Percentiles rank a stretch among this genome's conserved stretches.
Evolutionary conservation across 164 flowering plant genomes (phyloP).

Genomic region (Magnolia sinica): DNA sequence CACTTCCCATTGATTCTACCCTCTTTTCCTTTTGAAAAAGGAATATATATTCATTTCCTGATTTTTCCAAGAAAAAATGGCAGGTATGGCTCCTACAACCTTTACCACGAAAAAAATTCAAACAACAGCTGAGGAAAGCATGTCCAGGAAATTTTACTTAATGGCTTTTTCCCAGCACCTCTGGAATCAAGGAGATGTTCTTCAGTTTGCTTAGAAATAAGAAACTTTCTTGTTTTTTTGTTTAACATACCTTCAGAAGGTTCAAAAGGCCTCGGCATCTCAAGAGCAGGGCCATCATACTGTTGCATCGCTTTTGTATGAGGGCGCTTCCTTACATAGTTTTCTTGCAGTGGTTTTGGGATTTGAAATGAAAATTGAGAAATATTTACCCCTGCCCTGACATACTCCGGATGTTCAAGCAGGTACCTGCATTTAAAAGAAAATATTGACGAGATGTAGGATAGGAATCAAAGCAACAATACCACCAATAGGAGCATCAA

Average conservation of each 20-base stretch:
- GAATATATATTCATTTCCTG: background rate
- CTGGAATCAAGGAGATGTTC: background rate
- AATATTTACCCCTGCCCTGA: conserved; percentile 42
- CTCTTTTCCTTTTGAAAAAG: background rate
- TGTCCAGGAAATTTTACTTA: background rate
- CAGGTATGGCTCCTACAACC: background rate
- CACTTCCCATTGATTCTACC: background rate
- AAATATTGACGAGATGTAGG: background rate
- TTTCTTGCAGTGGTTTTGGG: conserved; percentile 75
- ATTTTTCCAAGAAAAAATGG: background rate
- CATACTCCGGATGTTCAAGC: conserved; percentile 59
- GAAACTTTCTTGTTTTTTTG: background rate
- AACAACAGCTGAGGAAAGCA: background rate
- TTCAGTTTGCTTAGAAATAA: background rate
- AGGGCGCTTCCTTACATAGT: conserved; percentile 76
- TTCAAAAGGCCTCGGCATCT: conserved; percentile 23
- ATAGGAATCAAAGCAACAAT: background rate
- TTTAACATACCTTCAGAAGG: conserved; percentile 36
- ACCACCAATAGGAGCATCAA: background rate
- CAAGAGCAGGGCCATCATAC: conserved; percentile 17
- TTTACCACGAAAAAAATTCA: background rate
- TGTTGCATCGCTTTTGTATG: conserved; percentile 11
- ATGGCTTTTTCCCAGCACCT: background rate
- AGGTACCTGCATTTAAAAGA: conserved; percentile 43
- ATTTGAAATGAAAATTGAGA: conserved; percentile 81